These are phyloP conservation scores for Pythium brassicae DNA, from an alignment of 352 stramenopile genomes.

Conservation along the genomic window DNA sequence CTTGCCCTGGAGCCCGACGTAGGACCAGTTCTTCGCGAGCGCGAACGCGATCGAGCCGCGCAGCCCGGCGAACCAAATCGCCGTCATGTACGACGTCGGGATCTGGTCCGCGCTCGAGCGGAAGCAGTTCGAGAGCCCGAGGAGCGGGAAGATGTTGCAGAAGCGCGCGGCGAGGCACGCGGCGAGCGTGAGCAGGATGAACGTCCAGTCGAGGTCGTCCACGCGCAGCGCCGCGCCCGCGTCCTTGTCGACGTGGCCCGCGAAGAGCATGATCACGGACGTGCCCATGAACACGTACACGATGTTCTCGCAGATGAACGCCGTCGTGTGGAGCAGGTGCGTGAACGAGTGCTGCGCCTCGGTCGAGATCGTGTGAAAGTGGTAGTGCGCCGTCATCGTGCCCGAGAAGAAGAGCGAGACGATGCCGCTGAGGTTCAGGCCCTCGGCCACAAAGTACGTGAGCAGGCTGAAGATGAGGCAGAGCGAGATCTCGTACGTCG, in stretches of 20 bases:
- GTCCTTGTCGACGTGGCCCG: conserved; percentile 55
- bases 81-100: conserved; percentile 66
- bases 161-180: conserved; percentile 69
- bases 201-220: conserved; percentile 78
- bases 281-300: conserved; percentile 88
- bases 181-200: conserved; percentile 73
- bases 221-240: conserved; percentile 53
- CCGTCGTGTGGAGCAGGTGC: conserved; percentile 75
- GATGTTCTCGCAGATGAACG: conserved; percentile 80
- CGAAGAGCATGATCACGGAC: conserved; percentile 81
- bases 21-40: conserved; percentile 83
- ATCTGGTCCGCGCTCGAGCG: conserved; percentile 54
- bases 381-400: conserved; percentile 85
- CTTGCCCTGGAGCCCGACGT: conserved; percentile 55
- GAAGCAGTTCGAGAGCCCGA: conserved; percentile 70
- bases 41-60: conserved; percentile 93
- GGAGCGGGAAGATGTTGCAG: conserved; percentile 73
- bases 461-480: conserved; percentile 84
- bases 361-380: conserved; percentile 82
- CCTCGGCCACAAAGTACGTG: conserved; percentile 81
- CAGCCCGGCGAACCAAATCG: conserved; percentile 92
- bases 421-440: conserved; percentile 86
- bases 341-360: conserved; percentile 82
- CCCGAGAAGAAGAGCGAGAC: conserved; percentile 93
- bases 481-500: conserved; percentile 84